Conservation (phyloP, 2,329 filamentous ascomycete genomes). For the Alternaria arbusti region DNA sequence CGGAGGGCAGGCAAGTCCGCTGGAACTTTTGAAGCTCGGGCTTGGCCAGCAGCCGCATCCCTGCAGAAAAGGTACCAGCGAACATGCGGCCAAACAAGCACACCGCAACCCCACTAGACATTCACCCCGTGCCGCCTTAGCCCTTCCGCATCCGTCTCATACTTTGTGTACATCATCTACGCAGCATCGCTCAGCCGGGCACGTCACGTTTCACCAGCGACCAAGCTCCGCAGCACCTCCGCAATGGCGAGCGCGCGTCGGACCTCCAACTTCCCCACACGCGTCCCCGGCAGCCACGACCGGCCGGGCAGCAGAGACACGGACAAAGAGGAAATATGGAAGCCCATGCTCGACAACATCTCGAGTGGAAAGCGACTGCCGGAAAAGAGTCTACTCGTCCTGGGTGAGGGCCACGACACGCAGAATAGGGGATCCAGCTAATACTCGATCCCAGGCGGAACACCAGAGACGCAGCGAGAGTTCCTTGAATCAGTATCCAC, state of each 20-base stretch:
- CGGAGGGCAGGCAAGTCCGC: conserved; percentile 2
- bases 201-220: conserved; percentile 5
- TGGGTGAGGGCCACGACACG: conserved; percentile 64
- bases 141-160: conserved; percentile 3
- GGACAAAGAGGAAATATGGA: conserved; percentile 88
- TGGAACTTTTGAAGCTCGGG: conserved; percentile 33
- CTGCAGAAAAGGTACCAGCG: conserved; percentile 38
- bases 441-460: conserved; percentile 66
- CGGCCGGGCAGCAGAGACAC: conserved; percentile 64
- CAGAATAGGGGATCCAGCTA: conserved; percentile 23
- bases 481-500: conserved; percentile 67
- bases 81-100: conserved; percentile 27
- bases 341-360: conserved; percentile 87
- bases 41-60: conserved; percentile 38
- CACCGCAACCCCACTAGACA: conserved; percentile 28
- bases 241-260: conserved; percentile 45
- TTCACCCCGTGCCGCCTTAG: conserved; percentile 19
- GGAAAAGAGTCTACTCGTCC: conserved; percentile 87
- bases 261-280: conserved; percentile 39
- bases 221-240: conserved; percentile 33
- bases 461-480: conserved; percentile 81
- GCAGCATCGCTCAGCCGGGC: not conserved
- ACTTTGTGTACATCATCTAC: not conserved
- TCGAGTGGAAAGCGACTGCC: conserved; percentile 88
- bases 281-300: conserved; percentile 28